Evolutionary conservation across 139 green algal genomes (phyloP).

Genomic region (Closterium sp.): DNA sequence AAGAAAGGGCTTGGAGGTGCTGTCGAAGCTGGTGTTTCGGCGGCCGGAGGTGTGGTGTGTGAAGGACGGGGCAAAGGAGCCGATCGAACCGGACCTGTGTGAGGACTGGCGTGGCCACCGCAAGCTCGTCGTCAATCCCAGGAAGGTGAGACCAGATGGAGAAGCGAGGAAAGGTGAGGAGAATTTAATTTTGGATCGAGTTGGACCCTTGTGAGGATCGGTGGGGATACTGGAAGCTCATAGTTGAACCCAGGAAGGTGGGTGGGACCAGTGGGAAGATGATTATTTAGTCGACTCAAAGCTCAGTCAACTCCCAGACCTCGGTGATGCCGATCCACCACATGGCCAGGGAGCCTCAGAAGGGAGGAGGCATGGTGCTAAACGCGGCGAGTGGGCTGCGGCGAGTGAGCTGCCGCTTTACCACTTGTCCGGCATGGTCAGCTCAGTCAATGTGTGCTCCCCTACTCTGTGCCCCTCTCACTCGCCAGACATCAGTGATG

Average conservation of each 20-base stretch:
- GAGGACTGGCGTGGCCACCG: background rate
- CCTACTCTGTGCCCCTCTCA: background rate
- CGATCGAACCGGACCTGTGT: background rate
- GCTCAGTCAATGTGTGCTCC: too few relatives aligned
- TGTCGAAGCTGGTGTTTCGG: background rate
- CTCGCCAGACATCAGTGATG: background rate
- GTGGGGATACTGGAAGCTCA: background rate
- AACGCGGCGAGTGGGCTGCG: too few relatives aligned
- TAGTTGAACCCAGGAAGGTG: too few relatives aligned
- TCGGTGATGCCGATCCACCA: background rate
- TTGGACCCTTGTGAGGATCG: background rate
- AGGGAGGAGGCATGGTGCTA: too few relatives aligned
- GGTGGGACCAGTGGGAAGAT: too few relatives aligned
- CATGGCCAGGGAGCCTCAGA: constrained; percentile 8
- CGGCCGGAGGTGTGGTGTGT: background rate
- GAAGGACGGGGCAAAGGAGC: background rate
- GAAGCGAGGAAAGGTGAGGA: background rate
- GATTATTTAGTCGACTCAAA: too few relatives aligned
- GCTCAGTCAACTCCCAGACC: too few relatives aligned
- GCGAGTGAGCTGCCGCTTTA: too few relatives aligned
- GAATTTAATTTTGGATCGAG: too few relatives aligned
- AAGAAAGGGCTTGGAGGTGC: background rate
- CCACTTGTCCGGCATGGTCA: too few relatives aligned
- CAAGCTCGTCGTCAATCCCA: background rate
- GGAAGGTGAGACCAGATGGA: background rate